Conservation (phyloP, 1,139 yeast species). For the Debaryomycetaceae sp. region DNA sequence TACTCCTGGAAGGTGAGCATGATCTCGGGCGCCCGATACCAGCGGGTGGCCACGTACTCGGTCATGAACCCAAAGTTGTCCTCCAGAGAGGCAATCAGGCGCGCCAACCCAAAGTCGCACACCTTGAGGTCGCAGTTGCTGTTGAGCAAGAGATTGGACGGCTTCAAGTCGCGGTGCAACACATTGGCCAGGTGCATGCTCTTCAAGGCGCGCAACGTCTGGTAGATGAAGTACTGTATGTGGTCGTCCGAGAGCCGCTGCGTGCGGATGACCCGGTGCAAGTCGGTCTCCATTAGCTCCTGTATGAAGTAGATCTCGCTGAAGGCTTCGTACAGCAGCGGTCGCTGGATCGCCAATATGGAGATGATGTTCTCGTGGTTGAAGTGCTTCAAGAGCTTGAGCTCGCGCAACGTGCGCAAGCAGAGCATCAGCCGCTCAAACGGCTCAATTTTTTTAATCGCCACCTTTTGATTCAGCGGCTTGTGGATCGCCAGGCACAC, state of each 20-base stretch:
- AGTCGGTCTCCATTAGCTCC: constrained; percentile 94
- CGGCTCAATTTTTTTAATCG: constrained; percentile 92
- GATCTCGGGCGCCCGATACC: constrained; percentile 97
- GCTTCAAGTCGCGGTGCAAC: constrained; percentile 89
- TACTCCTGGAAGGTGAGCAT: constrained; percentile 93
- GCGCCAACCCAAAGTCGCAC: constrained; percentile 92
- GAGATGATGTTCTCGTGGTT: constrained; percentile 89
- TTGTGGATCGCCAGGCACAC: constrained; percentile 90
- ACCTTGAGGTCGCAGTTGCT: constrained; percentile 92
- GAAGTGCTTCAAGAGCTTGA: constrained; percentile 83
- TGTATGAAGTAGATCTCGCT: constrained; percentile 89
- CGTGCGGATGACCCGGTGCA: constrained; percentile 84
- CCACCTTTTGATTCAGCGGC: constrained; percentile 87
- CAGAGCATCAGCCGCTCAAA: constrained; percentile 92
- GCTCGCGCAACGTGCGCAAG: constrained; percentile 82
- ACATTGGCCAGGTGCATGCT: constrained; percentile 90
- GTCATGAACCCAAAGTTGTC: constrained; percentile 73
- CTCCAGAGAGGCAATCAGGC: constrained; percentile 36
- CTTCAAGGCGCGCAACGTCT: constrained; percentile 83
- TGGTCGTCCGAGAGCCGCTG: constrained; percentile 88
- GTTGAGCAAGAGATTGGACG: constrained; percentile 79
- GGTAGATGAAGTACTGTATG: constrained; percentile 89
- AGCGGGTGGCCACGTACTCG: constrained; percentile 94
- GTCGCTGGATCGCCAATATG: constrained; percentile 86
- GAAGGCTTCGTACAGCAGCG: constrained; percentile 68